Conservation (phyloP, 345 rosid species). For the Salix purpurea region DNA sequence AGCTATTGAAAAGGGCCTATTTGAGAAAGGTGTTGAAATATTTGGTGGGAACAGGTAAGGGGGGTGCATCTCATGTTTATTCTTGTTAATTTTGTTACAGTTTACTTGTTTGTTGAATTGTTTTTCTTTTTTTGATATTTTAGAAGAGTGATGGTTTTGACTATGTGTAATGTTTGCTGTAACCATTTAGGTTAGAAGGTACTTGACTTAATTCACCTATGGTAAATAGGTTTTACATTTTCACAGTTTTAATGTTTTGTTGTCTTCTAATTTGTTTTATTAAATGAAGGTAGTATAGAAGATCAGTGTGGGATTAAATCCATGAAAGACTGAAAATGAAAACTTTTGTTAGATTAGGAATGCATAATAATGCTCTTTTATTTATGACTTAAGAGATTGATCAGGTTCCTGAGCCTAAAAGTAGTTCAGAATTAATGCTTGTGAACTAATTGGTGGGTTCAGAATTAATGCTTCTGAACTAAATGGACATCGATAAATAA, state of each 20-base stretch:
- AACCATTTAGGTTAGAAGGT: not conserved
- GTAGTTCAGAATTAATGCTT: not conserved
- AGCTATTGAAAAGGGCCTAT: slow-evolving; percentile 79
- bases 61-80: not conserved
- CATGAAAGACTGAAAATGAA: not conserved
- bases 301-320: not conserved
- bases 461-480: not conserved
- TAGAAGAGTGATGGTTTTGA: not conserved
- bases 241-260: not conserved
- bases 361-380: not conserved
- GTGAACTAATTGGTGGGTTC: not conserved
- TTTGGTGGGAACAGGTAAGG: slow-evolving; percentile 92
- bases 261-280: not conserved
- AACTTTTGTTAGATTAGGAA: not conserved
- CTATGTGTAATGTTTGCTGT: not conserved
- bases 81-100: not conserved
- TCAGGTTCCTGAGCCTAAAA: not conserved
- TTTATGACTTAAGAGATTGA: not conserved
- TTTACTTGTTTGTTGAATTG: not conserved
- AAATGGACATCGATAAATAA: not conserved
- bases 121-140: not conserved
- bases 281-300: not conserved
- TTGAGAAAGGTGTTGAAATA: slow-evolving; percentile 88
- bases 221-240: slow-evolving; percentile 6
- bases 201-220: not conserved